Evolutionary conservation across 768 basidiomycete genomes (phyloP), one percentile per base, ranked within the genome.

Genomic region (Tricholoma flavovirens): DNA sequence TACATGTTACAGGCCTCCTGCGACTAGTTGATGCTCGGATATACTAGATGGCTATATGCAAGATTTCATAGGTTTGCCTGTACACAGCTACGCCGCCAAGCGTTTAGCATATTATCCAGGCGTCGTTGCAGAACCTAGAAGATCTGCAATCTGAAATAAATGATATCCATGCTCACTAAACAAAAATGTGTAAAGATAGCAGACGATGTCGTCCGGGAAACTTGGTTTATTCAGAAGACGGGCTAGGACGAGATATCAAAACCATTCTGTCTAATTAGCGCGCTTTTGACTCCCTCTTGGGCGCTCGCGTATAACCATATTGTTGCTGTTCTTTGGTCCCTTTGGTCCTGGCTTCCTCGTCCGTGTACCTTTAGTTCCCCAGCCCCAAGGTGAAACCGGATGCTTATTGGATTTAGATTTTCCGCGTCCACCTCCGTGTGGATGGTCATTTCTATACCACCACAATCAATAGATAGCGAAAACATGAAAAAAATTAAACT

Each of bases 361-460:
- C 56, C 96, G 82, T 58, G 86, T 90, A 57, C 94, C 94, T 76
- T 93, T 93, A 12, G 92, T 89, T 56, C 88, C 80, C 89, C 90
- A 93, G 55, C 93, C 94, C 87, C 88, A 97, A 53, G 90, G 83
- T 10, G 91, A 93, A 24, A 90, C 86, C 2, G 95, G 93, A 68
- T 94, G 87, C 67, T 92, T 96, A 82, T 95, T 86, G 56, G 91
- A 92, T 79, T 99, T 98, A 58, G 89, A 91, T 72, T 96, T 98
- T 63, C 96, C 96, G 73, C 96, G 88, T 71, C 96, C 96, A 77
- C 96, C 95, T 72, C 95, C 95, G 68, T 97, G 94, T 58, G 96
- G 94, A 72, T 95, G 93, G 71, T 94, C 93, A 54, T 80, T 81
- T 46, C 91, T 93, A 55, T 8, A 26, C 4, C 38, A 19, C 30